phyloP scores from a whole-genome alignment of 1,139 yeast species.

The Suhomyces ambrosiae region DNA sequence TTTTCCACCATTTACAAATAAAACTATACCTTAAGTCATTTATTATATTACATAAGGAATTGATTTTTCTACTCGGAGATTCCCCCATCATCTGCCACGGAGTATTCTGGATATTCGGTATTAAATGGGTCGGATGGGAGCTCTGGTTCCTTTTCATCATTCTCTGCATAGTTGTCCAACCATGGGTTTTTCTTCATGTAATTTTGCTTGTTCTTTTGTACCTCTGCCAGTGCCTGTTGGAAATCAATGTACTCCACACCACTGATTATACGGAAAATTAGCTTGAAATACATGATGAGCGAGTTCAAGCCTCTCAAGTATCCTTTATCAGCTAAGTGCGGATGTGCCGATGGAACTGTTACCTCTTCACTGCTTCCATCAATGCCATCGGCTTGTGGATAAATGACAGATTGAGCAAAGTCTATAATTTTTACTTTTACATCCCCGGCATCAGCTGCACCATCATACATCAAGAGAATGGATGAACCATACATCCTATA shows the following conservation, averaged over 20 bases:
- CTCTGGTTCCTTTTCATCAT: conserved; percentile 22
- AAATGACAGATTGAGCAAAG: conserved; percentile 93
- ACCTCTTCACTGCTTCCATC: conserved; percentile 18
- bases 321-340: conserved; percentile 71
- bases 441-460: conserved; percentile 33
- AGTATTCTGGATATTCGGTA: conserved; percentile 25
- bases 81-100: conserved; percentile 25
- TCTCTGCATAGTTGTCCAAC: conserved; percentile 52
- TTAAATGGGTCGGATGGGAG: conserved; percentile 27
- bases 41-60: no score
- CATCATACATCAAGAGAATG: conserved; percentile 86
- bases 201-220: conserved; percentile 29
- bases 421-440: conserved; percentile 79
- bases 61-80: conserved; percentile 31
- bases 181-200: conserved; percentile 40
- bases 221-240: conserved; percentile 23
- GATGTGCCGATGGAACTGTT: conserved; percentile 65
- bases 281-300: conserved; percentile 60
- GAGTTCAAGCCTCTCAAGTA: conserved; percentile 80
- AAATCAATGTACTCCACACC: conserved; percentile 21
- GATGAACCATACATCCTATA: conserved; percentile 93
- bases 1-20: no score
- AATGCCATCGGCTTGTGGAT: conserved; percentile 50
- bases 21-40: no score
- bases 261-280: conserved; percentile 54